Evolutionary conservation across 2,329 filamentous ascomycete species (phyloP).

Genomic region (Fusarium scirpi): DNA sequence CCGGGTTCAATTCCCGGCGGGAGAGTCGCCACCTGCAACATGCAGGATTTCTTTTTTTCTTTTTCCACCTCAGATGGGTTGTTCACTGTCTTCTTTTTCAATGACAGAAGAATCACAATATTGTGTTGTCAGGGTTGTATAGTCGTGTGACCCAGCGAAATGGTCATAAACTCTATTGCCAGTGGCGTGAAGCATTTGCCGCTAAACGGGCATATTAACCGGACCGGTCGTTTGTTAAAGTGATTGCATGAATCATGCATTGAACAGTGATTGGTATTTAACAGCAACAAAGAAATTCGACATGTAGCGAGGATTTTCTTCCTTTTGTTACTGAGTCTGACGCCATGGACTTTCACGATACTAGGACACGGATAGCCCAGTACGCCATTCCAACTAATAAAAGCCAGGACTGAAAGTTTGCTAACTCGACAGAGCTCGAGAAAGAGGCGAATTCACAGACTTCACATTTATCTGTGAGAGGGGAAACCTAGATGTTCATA

Average conservation of each 20-base stretch:
- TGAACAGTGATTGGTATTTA: neutral
- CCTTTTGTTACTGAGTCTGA: too few species aligned
- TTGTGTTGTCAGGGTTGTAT: too few species aligned
- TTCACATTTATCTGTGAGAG: neutral
- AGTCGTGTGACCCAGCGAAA: neutral
- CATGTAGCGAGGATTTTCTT: fast-evolving
- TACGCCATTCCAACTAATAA: neutral
- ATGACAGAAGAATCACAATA: too few species aligned
- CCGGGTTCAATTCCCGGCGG: slow-evolving; percentile 29
- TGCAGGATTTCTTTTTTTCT: neutral
- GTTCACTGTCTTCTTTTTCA: too few species aligned
- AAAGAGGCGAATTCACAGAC: slow-evolving; percentile 7
- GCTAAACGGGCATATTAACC: slow-evolving; percentile 7
- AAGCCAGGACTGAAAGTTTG: neutral
- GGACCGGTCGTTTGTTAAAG: neutral
- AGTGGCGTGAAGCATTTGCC: slow-evolving; percentile 6
- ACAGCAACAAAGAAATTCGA: neutral
- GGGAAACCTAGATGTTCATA: neutral
- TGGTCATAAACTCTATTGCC: slow-evolving; percentile 6
- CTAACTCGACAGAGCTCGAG: neutral
- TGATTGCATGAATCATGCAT: slow-evolving; percentile 13
- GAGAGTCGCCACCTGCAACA: slow-evolving; percentile 18
- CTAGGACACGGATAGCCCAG: slow-evolving; percentile 1
- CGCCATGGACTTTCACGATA: neutral
- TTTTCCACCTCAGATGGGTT: too few species aligned